phyloP scores from a whole-genome alignment of 2,329 filamentous ascomycete species.

The Nemania serpens region DNA sequence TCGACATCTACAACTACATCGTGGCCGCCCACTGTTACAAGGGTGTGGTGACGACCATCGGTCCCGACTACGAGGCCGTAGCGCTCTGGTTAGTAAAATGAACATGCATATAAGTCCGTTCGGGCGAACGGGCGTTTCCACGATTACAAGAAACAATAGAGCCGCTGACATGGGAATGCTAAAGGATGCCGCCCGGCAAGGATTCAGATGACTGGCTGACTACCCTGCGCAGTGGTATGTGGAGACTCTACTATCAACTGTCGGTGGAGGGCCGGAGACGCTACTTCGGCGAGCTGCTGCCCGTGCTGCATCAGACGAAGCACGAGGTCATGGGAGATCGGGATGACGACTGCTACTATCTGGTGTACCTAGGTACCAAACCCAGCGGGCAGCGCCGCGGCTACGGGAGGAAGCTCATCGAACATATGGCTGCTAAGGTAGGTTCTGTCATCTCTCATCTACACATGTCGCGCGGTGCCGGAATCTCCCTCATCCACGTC shows the following conservation, averaged over 20 bases:
- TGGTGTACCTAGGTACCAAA: slow-evolving; percentile 82
- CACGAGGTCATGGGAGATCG: slow-evolving; percentile 67
- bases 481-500: no score
- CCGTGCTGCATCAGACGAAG: slow-evolving; percentile 75
- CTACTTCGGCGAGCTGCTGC: slow-evolving; percentile 78
- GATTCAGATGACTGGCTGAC: slow-evolving; percentile 76
- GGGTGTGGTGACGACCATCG: slow-evolving; percentile 75
- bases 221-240: slow-evolving; percentile 74
- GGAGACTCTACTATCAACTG: slow-evolving; percentile 76
- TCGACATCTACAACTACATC: slow-evolving; percentile 77
- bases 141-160: not conserved
- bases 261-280: slow-evolving; percentile 72
- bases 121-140: not conserved
- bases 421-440: slow-evolving; percentile 69
- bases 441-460: slow-evolving; percentile 31
- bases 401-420: slow-evolving; percentile 72
- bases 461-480: not conserved
- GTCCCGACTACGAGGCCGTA: slow-evolving; percentile 76
- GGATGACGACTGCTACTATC: slow-evolving; percentile 74
- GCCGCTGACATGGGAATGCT: slow-evolving; percentile 17
- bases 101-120: not conserved
- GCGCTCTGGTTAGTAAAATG: slow-evolving; percentile 70
- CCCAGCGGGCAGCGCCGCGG: slow-evolving; percentile 72
- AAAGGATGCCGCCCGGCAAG: slow-evolving; percentile 75
- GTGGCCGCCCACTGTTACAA: slow-evolving; percentile 75